Base-by-base conservation (phyloP, 495 filamentous ascomycete species). In the Penicillium coffeae region DNA sequence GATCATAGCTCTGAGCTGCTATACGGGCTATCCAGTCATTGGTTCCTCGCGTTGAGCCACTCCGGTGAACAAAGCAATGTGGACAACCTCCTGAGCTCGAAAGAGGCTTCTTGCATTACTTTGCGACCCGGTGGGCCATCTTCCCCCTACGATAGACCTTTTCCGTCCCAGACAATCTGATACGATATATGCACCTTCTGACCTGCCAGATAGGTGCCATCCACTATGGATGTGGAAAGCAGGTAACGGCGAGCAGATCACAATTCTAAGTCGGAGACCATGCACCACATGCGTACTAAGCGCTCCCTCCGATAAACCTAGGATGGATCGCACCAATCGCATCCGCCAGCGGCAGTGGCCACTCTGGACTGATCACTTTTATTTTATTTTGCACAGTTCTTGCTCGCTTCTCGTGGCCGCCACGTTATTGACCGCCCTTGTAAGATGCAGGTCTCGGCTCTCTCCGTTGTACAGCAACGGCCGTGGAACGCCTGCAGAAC, bases 371-470 rank as follows among this genome's bases (percentile, higher is more conserved):
- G 43, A 22, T 62, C 54, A 58, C 18, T 9, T 27, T 5, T 30
- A 5, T 30, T 10, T 30, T 30, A 5, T 30, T 30, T 10, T 10
- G 25, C 4, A 4, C 10, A 5, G 4, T 5, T 30, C 25, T 30
- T 30, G 5, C 55, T 56, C 58, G 50, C 57, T 36, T 63, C 66
- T 70, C 66, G 66, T 72, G 66, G 66, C 63, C 55, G 66, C 69
- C 69, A 72, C 66, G 68, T 72, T 72, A 55, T 58, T 60, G 48
- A 50, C 43, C 50, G 48, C 44, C 56, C 41, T 41, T 48, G 21
- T 40, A 10, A 48, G 22, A 47, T 38, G 44, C 44, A 45, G 42
- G 42, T 21, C 27, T 45, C 42, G 42, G 32, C 42, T 36, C 9
- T 21, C 10, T 33, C 30, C n/a, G 41, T 52, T 21, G 43, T 38